phyloP scores from a whole-genome alignment of 1,139 yeast genomes.

The Arxiozyma heterogenica region DNA sequence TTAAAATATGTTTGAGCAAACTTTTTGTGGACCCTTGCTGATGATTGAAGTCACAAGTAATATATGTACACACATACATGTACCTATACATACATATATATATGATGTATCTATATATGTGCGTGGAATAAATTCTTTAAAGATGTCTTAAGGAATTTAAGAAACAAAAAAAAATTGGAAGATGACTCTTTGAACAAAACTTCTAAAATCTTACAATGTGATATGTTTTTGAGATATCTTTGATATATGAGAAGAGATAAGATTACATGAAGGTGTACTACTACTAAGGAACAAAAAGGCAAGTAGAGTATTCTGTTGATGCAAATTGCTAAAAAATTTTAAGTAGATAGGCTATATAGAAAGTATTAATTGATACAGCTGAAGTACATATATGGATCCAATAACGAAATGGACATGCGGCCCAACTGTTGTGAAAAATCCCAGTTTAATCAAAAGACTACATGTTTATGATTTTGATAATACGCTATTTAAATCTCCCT shows the following conservation, averaged over 20 bases:
- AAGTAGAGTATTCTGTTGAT: not conserved
- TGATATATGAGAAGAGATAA: too few species aligned
- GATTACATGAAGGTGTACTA: too few species aligned
- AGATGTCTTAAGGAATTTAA: not conserved
- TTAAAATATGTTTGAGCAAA: not conserved
- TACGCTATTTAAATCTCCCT: conserved; percentile 38
- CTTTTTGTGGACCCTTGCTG: not conserved
- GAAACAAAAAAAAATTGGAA: not conserved
- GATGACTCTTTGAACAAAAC: too few species aligned
- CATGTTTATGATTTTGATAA: conserved; percentile 44
- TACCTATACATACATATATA: not conserved
- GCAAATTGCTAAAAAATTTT: not conserved
- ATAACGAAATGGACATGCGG: conserved; percentile 24
- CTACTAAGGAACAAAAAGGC: too few species aligned
- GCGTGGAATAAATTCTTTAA: not conserved
- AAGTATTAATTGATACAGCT: not conserved
- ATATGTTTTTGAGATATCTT: too few species aligned
- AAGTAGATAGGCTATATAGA: not conserved
- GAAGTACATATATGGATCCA: conserved; percentile 1
- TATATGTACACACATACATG: too few species aligned
- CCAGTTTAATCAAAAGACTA: conserved; percentile 22
- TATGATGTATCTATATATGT: not conserved
- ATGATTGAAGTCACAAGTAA: too few species aligned
- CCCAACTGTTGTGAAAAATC: conserved; percentile 12
- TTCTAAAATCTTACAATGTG: too few species aligned